phyloP scores from a whole-genome alignment of 371 early-diverging fungal species.

The Actinomortierella ambigua region DNA sequence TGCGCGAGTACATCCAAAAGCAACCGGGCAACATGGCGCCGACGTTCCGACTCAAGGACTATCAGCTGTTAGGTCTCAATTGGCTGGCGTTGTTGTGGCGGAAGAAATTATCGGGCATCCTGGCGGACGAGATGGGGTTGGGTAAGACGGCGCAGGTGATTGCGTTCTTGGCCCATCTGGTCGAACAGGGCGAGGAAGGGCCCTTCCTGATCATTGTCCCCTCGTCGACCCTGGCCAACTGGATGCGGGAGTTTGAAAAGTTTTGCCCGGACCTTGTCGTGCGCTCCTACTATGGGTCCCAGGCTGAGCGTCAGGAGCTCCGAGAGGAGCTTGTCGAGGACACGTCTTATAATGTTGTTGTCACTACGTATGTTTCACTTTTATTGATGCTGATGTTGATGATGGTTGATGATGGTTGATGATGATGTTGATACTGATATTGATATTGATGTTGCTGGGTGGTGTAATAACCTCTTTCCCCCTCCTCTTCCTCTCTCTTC shows the following conservation, averaged over 20 bases:
- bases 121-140: conserved; percentile 97
- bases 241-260: conserved; percentile 85
- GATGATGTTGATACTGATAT: too few relatives aligned
- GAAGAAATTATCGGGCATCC: conserved; percentile 81
- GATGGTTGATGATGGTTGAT: too few relatives aligned
- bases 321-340: conserved; percentile 53
- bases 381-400: too few relatives aligned
- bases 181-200: conserved; percentile 61
- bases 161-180: conserved; percentile 75
- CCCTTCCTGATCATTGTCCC: conserved; percentile 91
- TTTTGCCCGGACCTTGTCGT: conserved; percentile 76
- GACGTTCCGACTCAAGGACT: conserved; percentile 76
- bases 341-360: conserved; percentile 49
- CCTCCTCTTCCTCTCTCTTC: conserved; percentile 19
- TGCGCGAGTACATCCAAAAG: conserved; percentile 50
- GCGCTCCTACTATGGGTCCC: conserved; percentile 74
- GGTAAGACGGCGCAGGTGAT: conserved; percentile 99
- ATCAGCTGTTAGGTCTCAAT: conserved; percentile 93
- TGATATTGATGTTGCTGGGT: too few relatives aligned
- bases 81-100: conserved; percentile 90
- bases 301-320: conserved; percentile 64
- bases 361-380: conserved; percentile 12
- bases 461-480: conserved; percentile 51
- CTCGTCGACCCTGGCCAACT: conserved; percentile 88
- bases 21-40: conserved; percentile 65